A percentile compares a stretch with the other conserved stretches of the same genome.
phyloP scores from a whole-genome alignment of 371 early-diverging fungal genomes.

The Zychaea mexicana region DNA sequence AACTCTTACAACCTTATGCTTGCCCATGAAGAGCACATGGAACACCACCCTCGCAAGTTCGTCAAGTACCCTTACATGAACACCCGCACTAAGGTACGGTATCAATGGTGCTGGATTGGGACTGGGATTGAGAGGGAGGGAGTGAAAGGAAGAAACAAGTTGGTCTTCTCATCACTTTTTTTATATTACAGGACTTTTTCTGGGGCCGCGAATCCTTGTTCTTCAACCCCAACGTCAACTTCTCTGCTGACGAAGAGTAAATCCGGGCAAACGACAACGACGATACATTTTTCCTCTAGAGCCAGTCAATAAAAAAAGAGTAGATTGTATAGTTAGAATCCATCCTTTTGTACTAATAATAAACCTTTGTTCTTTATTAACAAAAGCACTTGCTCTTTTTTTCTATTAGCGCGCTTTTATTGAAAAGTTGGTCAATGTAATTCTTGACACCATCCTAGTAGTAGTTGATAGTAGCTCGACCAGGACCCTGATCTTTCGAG shows the following conservation, averaged over 20 bases:
- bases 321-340: neutral
- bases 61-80: constrained; percentile 51
- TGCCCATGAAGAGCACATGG: constrained; percentile 41
- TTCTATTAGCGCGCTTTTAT: too few species aligned
- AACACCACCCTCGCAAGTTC: constrained; percentile 44
- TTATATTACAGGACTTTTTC: constrained; percentile 36
- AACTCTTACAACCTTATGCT: constrained; percentile 48
- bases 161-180: too few species aligned
- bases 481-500: too few species aligned
- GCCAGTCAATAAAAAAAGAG: neutral
- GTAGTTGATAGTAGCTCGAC: too few species aligned
- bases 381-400: neutral
- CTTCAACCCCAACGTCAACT: constrained; percentile 56
- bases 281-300: neutral
- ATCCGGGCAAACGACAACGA: neutral
- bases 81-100: constrained; percentile 35
- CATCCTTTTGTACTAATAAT: constrained; percentile 3
- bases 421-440: too few species aligned
- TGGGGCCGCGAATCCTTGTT: constrained; percentile 53
- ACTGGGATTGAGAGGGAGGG: neutral
- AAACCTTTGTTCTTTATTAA: neutral
- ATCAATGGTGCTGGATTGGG: neutral
- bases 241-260: constrained; percentile 37
- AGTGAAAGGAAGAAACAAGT: neutral
- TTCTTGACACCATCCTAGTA: too few species aligned